phyloP scores from a whole-genome alignment of 345 rosid species.

The Salix dunnii region DNA sequence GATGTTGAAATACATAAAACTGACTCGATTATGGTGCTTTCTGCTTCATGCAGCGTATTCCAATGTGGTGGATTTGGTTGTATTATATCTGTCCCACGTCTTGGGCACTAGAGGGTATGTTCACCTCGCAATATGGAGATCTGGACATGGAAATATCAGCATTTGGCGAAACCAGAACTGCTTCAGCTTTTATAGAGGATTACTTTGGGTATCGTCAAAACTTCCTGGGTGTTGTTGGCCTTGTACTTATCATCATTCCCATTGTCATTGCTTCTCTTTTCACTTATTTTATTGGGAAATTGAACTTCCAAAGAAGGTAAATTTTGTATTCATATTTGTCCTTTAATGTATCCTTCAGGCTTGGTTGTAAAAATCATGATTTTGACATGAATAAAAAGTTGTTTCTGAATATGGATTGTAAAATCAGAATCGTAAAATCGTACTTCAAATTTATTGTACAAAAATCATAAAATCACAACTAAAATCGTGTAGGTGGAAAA shows the following conservation, averaged over 20 bases:
- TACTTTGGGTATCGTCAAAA: conserved; percentile 54
- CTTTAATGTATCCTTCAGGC: not conserved
- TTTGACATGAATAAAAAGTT: no score
- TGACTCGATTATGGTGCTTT: not conserved
- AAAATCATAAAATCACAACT: no score
- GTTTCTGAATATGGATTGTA: no score
- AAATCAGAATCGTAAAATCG: no score
- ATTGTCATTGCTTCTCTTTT: conserved; percentile 49
- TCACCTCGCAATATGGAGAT: conserved; percentile 80
- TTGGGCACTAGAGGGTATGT: conserved; percentile 58
- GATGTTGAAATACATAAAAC: no score
- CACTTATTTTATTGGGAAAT: conserved; percentile 43
- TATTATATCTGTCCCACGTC: conserved; percentile 63
- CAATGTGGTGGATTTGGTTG: conserved; percentile 82
- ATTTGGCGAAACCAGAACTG: conserved; percentile 42
- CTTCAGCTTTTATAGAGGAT: conserved; percentile 45
- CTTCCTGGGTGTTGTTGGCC: conserved; percentile 32
- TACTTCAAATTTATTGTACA: no score
- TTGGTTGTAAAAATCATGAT: no score
- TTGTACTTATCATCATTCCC: conserved; percentile 48
- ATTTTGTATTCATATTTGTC: not conserved
- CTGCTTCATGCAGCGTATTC: conserved; percentile 52
- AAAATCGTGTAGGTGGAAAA: no score
- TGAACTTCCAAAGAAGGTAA: conserved; percentile 66
- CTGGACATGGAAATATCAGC: conserved; percentile 35